Evolutionary conservation across 1,284 basidiomycete species (phyloP).

Genomic region (Singerocomus inundabilis): DNA sequence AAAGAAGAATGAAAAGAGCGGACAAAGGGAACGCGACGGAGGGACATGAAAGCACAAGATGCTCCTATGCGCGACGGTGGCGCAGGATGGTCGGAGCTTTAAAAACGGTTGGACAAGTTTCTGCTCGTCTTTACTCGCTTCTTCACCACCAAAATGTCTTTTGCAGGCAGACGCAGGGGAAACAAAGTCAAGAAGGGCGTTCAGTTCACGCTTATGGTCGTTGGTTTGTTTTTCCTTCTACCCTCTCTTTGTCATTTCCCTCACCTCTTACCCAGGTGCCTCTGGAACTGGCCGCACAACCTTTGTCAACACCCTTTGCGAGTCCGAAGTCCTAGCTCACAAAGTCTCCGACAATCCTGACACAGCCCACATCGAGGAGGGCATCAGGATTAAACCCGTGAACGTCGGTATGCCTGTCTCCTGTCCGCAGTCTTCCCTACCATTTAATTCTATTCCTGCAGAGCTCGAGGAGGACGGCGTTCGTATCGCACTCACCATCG

Average conservation of each 20-base stretch:
- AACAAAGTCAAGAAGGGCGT: conserved; percentile 98
- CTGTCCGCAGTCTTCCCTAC: background rate
- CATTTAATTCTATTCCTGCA: conserved; percentile 31
- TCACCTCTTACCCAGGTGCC: conserved; percentile 59
- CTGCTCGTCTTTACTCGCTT: conserved; percentile 26
- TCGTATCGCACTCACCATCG: conserved; percentile 95
- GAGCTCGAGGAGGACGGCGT: conserved; percentile 99
- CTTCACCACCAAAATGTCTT: conserved; percentile 60
- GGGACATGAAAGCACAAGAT: conserved; percentile 19
- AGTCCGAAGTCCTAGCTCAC: conserved; percentile 84
- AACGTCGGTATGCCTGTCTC: conserved; percentile 76
- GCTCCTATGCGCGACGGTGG: conserved; percentile 34
- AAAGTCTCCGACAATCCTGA: conserved; percentile 86
- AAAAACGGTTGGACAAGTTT: conserved; percentile 36
- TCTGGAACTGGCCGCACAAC: conserved; percentile 97
- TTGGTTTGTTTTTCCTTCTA: conserved; percentile 56
- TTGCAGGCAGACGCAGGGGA: conserved; percentile 82
- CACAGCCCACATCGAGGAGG: conserved; percentile 91
- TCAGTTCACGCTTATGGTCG: conserved; percentile 94
- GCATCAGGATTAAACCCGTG: conserved; percentile 94
- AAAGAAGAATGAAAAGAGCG: conserved; percentile 15
- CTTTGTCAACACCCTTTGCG: conserved; percentile 97
- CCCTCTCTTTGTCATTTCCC: conserved; percentile 1
- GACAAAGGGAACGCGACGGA: conserved; percentile 19
- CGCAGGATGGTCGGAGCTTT: conserved; percentile 40